Evolutionary conservation across 345 rosid species (phyloP).

Genomic region (Leavenworthia alabamica): DNA sequence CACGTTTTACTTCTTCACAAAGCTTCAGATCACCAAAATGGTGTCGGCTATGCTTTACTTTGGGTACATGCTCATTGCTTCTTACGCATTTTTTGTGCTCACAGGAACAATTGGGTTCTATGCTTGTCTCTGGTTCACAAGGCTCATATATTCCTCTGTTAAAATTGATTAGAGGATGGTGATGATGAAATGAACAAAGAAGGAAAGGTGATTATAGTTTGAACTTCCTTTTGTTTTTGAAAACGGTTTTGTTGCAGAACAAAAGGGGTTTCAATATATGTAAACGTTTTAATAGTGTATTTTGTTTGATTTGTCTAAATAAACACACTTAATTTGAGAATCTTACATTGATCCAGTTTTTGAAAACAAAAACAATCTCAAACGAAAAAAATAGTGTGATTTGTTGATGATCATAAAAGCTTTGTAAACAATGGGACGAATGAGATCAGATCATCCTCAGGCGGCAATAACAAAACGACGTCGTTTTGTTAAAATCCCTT

Average conservation of each 20-base stretch:
- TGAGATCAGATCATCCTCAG: slow-evolving; percentile 47
- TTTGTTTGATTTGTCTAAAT: slow-evolving; percentile 23
- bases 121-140: slow-evolving; percentile 82
- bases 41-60: slow-evolving; percentile 70
- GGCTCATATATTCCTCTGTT: slow-evolving; percentile 81
- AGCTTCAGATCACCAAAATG: slow-evolving; percentile 75
- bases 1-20: slow-evolving; percentile 78
- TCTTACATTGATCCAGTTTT: slow-evolving; percentile 4
- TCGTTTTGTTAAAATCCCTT: slow-evolving; percentile 49
- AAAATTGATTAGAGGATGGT: slow-evolving; percentile 48
- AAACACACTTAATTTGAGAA: neutral
- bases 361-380: too few species aligned
- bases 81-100: slow-evolving; percentile 65
- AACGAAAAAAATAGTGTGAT: too few species aligned
- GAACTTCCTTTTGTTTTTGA: slow-evolving; percentile 4
- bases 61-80: slow-evolving; percentile 78
- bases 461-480: slow-evolving; percentile 51
- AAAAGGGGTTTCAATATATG: slow-evolving; percentile 10
- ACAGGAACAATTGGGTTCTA: slow-evolving; percentile 78
- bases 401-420: slow-evolving; percentile 58
- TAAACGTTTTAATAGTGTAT: slow-evolving; percentile 23
- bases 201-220: slow-evolving; percentile 21
- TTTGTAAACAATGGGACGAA: slow-evolving; percentile 39
- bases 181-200: slow-evolving; percentile 12
- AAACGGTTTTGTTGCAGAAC: slow-evolving; percentile 23